Conservation (phyloP, 1,284 basidiomycete species). For the Apiotrichum gamsii region DNA sequence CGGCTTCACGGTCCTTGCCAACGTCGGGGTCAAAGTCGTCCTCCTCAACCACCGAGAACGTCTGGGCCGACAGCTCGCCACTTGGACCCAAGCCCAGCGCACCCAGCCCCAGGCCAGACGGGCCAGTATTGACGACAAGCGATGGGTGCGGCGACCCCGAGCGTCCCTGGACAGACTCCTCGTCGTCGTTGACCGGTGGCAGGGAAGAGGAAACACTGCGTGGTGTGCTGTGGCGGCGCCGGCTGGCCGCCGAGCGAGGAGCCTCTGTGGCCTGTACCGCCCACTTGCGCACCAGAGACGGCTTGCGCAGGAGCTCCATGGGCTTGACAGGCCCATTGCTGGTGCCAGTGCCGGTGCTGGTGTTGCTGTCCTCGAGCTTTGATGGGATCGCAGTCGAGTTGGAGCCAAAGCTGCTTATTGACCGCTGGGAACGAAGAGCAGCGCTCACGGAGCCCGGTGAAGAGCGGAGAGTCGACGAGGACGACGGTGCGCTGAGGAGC, state of each 20-base stretch:
- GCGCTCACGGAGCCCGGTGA: not conserved
- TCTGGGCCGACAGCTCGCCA: not conserved
- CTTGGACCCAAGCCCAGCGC: not conserved
- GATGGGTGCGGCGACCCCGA: no score
- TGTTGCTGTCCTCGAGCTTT: not conserved
- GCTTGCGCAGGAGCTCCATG: slow-evolving; percentile 8
- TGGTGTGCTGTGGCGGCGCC: not conserved
- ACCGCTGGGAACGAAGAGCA: slow-evolving; percentile 6
- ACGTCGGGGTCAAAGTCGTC: not conserved
- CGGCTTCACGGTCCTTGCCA: not conserved
- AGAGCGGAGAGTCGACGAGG: not conserved
- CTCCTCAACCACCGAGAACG: not conserved
- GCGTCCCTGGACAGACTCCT: not conserved
- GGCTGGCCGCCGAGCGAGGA: not conserved
- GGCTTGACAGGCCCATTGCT: slow-evolving; percentile 3
- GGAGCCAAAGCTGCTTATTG: slow-evolving; percentile 4
- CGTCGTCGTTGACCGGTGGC: not conserved
- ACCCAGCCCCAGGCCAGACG: not conserved
- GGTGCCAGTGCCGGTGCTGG: not conserved
- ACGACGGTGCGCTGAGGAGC: not conserved
- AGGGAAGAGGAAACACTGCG: not conserved
- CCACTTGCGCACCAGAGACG: slow-evolving; percentile 19
- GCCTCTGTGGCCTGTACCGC: slow-evolving; percentile 5
- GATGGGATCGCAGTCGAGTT: not conserved
- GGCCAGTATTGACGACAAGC: no score